Evolutionary conservation across 345 rosid genomes (phyloP).

Genomic region (Aquilaria malaccensis): DNA sequence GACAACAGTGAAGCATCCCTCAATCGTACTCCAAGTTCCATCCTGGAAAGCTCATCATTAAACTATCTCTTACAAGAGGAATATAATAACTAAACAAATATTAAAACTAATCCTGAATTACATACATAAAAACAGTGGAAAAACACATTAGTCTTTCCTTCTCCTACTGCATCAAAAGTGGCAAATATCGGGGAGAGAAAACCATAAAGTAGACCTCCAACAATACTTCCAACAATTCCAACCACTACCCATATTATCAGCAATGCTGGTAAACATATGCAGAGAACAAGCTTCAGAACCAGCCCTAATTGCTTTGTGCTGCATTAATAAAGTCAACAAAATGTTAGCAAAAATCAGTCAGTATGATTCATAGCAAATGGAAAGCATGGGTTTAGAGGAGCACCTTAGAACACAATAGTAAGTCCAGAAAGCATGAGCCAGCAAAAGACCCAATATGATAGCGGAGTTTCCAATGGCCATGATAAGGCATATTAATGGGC

Average conservation of each 20-base stretch:
- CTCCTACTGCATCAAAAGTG: conserved; percentile 90
- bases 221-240: conserved; percentile 55
- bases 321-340: conserved; percentile 23
- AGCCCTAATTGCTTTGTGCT: conserved; percentile 79
- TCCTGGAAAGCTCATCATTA: conserved; percentile 39
- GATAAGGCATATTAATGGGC: conserved; percentile 64
- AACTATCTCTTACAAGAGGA: conserved; percentile 7
- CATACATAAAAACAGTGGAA: conserved; percentile 82
- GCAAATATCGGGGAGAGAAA: conserved; percentile 86
- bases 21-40: conserved; percentile 73
- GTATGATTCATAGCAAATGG: conserved; percentile 7
- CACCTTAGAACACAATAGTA: conserved; percentile 68
- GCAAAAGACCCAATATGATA: conserved; percentile 67
- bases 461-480: conserved; percentile 64
- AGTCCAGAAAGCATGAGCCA: conserved; percentile 56
- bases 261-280: conserved; percentile 48
- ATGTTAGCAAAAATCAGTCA: conserved; percentile 13
- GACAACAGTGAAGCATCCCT: conserved; percentile 56
- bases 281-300: conserved; percentile 64
- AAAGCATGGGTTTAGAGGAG: conserved; percentile 15
- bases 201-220: conserved; percentile 67
- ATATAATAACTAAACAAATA: background rate
- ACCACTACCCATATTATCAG: conserved; percentile 51
- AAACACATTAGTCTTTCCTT: conserved; percentile 57
- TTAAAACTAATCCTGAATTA: conserved; percentile 2